Base-by-base conservation (phyloP, 2,329 filamentous ascomycete genomes). In the Phyllosticta citrichinensis region DNA sequence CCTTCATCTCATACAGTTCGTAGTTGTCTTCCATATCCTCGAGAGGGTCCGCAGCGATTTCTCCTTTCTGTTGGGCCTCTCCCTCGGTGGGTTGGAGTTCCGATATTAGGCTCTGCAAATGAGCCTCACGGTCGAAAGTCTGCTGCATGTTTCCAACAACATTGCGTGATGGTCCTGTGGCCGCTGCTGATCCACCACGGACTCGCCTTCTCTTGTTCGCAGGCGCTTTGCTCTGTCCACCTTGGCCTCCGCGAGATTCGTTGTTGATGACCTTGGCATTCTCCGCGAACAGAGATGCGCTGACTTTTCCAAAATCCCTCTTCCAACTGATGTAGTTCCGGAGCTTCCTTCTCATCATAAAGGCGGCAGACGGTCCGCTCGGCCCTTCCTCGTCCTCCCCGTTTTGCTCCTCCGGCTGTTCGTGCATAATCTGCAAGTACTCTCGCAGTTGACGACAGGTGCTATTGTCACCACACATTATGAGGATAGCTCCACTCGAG, bases 1-100 rank as follows among this genome's bases (percentile, higher is more conserved):
- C 89, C 66, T 90, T 83, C 85, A 95, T 94, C 60, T 96, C 89
- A 72, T 93, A 96, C 33, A 97, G 81, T 72, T 94, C 84, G 71
- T 92, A 97, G 75, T 87, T 94, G 66, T 93, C 87, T 65, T 97
- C 92, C 88, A 94, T 93, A 70, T 96, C 83, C 55, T 96, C 88
- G 8, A 97, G 79, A 0, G 90, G 87, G 72, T 97, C 94, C 5
- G 84, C 78, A 2, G 85, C 79, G 24, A 95, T 80, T 62, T 93
- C 89, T 2, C 86, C 82, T 70, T 93, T 95, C 66, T 91, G 85
- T 52, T 83, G 80, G 19, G 85, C 81, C 70, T 95, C 91, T 40
- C 84, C 80, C 66, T 90, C 89, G 0, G 87, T 91, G n/a, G 89
- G 85, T 66, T 89, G 84, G 1, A 97, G 84, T 66, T 94, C 89